Evolutionary conservation across 352 stramenopile species (phyloP).

Genomic region (Pythium grandisporangium): DNA sequence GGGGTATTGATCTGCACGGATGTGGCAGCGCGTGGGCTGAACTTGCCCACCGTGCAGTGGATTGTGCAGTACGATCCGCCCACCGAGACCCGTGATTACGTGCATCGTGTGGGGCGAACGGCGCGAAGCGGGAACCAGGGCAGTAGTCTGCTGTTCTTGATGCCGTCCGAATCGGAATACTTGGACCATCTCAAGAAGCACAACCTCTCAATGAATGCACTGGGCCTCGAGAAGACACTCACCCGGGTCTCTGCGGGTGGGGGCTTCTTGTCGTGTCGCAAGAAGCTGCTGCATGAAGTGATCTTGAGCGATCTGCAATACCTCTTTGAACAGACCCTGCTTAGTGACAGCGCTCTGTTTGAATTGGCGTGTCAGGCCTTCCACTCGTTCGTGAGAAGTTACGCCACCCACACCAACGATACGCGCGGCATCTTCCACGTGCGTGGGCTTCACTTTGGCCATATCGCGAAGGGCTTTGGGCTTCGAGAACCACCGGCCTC

Average conservation of each 20-base stretch:
- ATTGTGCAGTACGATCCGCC: conserved; percentile 98
- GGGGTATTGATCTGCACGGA: conserved; percentile 98
- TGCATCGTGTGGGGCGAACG: conserved; percentile 98
- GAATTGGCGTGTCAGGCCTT: conserved; percentile 85
- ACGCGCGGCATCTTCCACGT: conserved; percentile 91
- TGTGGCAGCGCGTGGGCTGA: conserved; percentile 96
- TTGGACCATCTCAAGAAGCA: conserved; percentile 89
- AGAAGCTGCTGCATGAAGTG: conserved; percentile 78
- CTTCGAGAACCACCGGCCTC: conserved; percentile 78
- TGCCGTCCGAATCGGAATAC: conserved; percentile 94
- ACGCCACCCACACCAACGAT: conserved; percentile 88
- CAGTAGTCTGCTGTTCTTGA: conserved; percentile 94
- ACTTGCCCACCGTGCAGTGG: conserved; percentile 95
- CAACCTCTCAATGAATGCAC: conserved; percentile 65
- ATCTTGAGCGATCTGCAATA: conserved; percentile 78
- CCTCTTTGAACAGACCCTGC: conserved; percentile 70
- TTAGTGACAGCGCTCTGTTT: conserved; percentile 81
- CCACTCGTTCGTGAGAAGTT: conserved; percentile 90
- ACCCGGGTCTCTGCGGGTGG: conserved; percentile 47
- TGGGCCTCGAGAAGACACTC: conserved; percentile 83
- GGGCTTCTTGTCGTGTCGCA: conserved; percentile 51
- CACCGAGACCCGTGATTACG: conserved; percentile 98
- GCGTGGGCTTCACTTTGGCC: conserved; percentile 88
- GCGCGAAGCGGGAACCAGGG: conserved; percentile 96
- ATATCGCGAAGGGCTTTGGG: conserved; percentile 91